Base-by-base conservation (phyloP, 805 yeast species). In the Lipomyces mesembrius region DNA sequence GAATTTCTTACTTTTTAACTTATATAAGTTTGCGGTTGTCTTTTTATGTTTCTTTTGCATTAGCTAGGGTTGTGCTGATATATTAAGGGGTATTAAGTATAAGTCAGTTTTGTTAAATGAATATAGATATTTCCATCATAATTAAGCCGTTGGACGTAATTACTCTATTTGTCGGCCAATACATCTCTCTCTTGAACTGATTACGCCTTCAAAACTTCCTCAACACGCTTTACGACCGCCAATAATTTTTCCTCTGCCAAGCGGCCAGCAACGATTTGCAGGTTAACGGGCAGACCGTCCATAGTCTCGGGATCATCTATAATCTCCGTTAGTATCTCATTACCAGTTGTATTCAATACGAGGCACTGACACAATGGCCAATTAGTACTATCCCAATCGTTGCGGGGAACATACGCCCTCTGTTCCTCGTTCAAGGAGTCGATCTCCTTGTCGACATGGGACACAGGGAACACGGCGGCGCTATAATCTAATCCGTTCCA, bases 401-500 rank as follows among this genome's bases (percentile, higher is more conserved):
- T 71, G 22, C 70, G 61, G 29, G 74, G 74, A 9, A 66, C 67
- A 55, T 71, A 71, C 20, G 64, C 63, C 51, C 60, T 54, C 32
- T 62, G 67, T 35, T 69, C 71, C 12, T 61, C 71, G 14, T 27
- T 69, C 14, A 59, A 54, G 43, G 63, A 53, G 53, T 72, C 74
- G 27, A 67, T 59, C 20, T 49, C 67, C 59, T 66, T 68, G 60
- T 71, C 74, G 43, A 67, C 74, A 14, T 37, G 62, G 37, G 67
- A 59, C 9, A 71, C 74, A 9, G 74, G 74, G 57, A 72, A 71
- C 22, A 72, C 73, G 17, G 64, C 67, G 11, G 75, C 68, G 12
- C 74, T 68, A 46, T 71, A 72, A 52, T 72, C 74, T n/a, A 72
- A 71, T 6, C 74, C 74, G 61, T 72, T 72, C 73, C 73, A 71